phyloP scores from a whole-genome alignment of 768 basidiomycete species.

The Leucosporidium creatinivorum region DNA sequence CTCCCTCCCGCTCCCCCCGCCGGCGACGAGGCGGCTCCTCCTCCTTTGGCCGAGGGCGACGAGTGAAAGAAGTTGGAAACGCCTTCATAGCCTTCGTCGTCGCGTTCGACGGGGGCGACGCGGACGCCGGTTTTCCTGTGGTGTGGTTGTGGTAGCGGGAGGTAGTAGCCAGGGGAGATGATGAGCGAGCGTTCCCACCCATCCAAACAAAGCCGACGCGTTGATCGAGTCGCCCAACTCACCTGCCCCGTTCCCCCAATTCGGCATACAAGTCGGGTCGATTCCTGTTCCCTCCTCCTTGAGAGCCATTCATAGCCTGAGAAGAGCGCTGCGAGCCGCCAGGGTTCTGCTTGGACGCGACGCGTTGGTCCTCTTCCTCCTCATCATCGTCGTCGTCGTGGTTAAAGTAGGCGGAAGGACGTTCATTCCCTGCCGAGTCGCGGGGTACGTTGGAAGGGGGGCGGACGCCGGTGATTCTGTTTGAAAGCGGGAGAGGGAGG shows the following conservation, averaged over 20 bases:
- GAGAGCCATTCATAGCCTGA: too few relatives aligned
- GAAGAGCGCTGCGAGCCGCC: too few relatives aligned
- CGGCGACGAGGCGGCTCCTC: neutral
- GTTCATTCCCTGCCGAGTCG: slow-evolving; percentile 28
- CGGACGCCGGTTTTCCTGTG: slow-evolving; percentile 25
- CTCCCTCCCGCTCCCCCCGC: too few relatives aligned
- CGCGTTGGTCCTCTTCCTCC: too few relatives aligned
- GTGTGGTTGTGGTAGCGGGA: neutral
- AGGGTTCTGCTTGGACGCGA: too few relatives aligned
- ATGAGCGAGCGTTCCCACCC: neutral
- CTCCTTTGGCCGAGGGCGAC: slow-evolving; percentile 1
- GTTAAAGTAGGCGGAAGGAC: slow-evolving; percentile 22
- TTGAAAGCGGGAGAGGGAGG: too few relatives aligned
- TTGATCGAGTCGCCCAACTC: neutral
- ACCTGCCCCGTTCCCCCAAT: slow-evolving; percentile 5
- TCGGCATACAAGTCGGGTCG: neutral
- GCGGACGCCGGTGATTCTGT: slow-evolving; percentile 39
- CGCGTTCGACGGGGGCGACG: neutral
- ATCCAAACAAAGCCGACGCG: neutral
- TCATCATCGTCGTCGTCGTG: neutral
- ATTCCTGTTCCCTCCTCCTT: neutral
- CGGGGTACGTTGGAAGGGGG: slow-evolving; percentile 40
- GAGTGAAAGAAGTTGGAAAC: slow-evolving; percentile 40
- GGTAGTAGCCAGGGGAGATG: too few relatives aligned
- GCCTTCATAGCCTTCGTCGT: slow-evolving; percentile 42